These are phyloP conservation scores for Moelleriella libera DNA, from an alignment of 2,329 filamentous ascomycete species.

Conservation along the genomic window DNA sequence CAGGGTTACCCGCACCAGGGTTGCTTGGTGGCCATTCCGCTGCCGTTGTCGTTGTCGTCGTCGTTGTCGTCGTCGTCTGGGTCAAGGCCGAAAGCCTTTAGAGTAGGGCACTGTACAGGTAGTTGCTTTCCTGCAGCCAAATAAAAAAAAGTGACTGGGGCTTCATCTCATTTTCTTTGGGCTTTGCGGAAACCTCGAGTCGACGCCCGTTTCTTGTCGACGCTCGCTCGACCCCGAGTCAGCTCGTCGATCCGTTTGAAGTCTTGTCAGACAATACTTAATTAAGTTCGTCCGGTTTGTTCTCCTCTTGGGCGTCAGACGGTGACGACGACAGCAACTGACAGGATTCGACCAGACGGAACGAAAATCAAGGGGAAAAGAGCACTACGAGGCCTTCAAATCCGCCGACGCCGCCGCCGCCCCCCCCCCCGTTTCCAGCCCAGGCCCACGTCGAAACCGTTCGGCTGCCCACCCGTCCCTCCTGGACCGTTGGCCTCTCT, in stretches of 20 bases:
- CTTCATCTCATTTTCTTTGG: not conserved
- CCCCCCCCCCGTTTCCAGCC: not conserved
- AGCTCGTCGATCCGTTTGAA: not conserved
- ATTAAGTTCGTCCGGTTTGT: too few relatives aligned
- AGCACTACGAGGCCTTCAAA: too few relatives aligned
- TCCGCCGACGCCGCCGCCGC: too few relatives aligned
- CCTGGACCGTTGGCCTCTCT: conserved; percentile 1
- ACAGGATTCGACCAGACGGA: not conserved
- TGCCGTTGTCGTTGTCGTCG: not conserved
- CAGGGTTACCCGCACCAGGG: not conserved
- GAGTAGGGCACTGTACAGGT: not conserved
- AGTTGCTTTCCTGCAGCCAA: not conserved
- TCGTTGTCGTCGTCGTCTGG: not conserved
- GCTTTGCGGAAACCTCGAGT: not conserved
- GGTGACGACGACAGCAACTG: not conserved
- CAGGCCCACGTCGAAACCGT: conserved; percentile 1
- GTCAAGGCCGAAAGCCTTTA: not conserved
- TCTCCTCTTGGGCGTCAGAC: too few relatives aligned
- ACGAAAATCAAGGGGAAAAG: not conserved
- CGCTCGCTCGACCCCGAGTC: not conserved
- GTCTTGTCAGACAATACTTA: too few relatives aligned
- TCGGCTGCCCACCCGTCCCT: conserved; percentile 2
- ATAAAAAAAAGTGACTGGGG: not conserved
- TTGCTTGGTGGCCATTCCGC: not conserved
- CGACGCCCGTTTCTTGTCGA: not conserved